Evolutionary conservation across 2,329 filamentous ascomycete species (phyloP), one percentile per base, ranked within the genome.

Genomic region (Penicillium digitatum): DNA sequence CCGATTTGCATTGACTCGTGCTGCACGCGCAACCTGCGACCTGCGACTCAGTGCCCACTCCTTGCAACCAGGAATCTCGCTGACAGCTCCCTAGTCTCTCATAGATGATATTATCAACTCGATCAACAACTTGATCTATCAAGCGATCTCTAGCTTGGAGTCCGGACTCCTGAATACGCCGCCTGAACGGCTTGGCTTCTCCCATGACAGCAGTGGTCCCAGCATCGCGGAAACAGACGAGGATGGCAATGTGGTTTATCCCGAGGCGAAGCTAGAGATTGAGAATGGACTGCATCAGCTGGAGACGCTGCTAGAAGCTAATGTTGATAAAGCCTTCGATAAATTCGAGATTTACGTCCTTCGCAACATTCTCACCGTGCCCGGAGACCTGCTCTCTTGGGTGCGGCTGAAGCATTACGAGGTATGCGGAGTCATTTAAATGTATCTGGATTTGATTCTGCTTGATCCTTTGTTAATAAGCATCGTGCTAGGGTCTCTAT

Each of bases 81-180:
- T 67, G 43, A 61, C 56, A 31, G 52, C 20, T 55, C 52, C 39
- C 26, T 67, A 96, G 92, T 89, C 89, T 58, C 84, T 99, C 39
- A 88, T 99, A 69, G 94, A 99, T 83, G 93, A 97, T 76, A 92
- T 97, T 66, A 96, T 97, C 78, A 96, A 97, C 79, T 89, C 88
- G 52, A 86, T 96, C 73, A 99, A 97, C 78, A 89, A 93, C 68
- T 84, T 96, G 66, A 88, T 94, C 67, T 94, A 95, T 75, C 88
- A 88, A 72, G 92, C 90, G 51, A 86, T 96, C 67, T 89, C 90
- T 67, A 90, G 88, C 57, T 86, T 97, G 62, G 94, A 97, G 74
- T 84, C 85, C 52, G 89, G 90, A 1, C 85, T 99, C 20, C 79
- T 90, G 46, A 82, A 82, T 48, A 87, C 88, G 3, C 84, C 88